These are phyloP conservation scores for Solanum chmielewskii DNA, from an alignment of 257 asterid species.

Conservation along the genomic window DNA sequence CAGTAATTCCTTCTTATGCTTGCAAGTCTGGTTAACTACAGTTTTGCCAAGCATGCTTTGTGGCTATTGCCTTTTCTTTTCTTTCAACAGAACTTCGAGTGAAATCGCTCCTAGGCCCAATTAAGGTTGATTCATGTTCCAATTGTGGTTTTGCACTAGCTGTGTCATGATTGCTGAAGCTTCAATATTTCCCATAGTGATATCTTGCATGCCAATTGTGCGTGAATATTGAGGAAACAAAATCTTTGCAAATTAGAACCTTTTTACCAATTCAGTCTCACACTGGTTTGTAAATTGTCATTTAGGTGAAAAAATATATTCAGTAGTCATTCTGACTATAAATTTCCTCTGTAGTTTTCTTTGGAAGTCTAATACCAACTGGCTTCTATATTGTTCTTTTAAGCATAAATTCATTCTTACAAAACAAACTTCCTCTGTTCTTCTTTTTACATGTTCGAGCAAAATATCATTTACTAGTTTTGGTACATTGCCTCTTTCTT, in stretches of 20 bases:
- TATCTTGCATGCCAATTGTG: background rate
- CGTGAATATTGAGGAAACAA: background rate
- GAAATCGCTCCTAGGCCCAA: background rate
- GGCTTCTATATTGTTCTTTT: background rate
- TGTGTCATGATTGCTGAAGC: background rate
- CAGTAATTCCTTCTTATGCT: conserved; percentile 41
- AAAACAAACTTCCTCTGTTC: background rate
- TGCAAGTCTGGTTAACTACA: background rate
- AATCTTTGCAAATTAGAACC: background rate
- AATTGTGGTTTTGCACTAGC: background rate
- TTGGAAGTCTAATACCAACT: background rate
- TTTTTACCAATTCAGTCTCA: background rate
- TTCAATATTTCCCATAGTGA: background rate
- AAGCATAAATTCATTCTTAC: background rate
- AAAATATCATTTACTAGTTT: background rate
- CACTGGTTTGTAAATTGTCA: background rate
- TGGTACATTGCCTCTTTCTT: background rate
- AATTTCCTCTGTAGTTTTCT: background rate
- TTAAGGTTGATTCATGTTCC: background rate
- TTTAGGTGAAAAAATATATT: background rate
- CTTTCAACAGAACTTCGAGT: background rate
- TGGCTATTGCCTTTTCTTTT: background rate
- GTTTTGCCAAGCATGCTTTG: background rate
- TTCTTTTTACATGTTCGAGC: background rate
- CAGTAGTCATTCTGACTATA: background rate